A percentile compares a stretch with the other conserved stretches of the same genome.
These are phyloP conservation scores for Rossbeevera mucosa DNA, from an alignment of 768 basidiomycete genomes.

Conservation along the genomic window DNA sequence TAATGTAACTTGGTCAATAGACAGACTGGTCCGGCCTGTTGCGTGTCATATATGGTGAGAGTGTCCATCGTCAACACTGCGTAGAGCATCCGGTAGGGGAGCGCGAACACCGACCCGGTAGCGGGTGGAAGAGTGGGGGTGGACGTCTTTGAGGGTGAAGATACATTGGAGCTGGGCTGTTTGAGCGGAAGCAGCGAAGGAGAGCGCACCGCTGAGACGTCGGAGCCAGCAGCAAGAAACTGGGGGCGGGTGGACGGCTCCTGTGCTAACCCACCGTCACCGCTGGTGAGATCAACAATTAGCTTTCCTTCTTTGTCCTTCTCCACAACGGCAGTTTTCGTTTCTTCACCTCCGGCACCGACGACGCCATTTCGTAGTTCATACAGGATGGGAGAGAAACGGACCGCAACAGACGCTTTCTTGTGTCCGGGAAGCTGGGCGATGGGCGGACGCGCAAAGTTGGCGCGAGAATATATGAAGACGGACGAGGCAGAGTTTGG, in stretches of 20 bases:
- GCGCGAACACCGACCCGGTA: constrained; percentile 68
- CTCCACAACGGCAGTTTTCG: constrained; percentile 61
- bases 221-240: constrained; percentile 6
- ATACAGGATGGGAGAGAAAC: constrained; percentile 90
- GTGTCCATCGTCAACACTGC: constrained; percentile 97
- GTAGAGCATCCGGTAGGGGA: constrained; percentile 92
- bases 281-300: constrained; percentile 55
- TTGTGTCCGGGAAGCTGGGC: constrained; percentile 96
- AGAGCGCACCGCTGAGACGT: constrained; percentile 4
- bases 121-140: constrained; percentile 40
- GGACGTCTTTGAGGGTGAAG: constrained; percentile 21
- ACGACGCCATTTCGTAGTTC: constrained; percentile 69
- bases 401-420: constrained; percentile 90
- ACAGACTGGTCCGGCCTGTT: constrained; percentile 89
- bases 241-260: constrained; percentile 9
- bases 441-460: constrained; percentile 88
- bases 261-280: constrained; percentile 3
- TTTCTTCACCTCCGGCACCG: constrained; percentile 34
- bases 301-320: constrained; percentile 58
- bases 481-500: constrained; percentile 57
- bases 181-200: constrained; percentile 14
- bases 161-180: constrained; percentile 8
- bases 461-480: constrained; percentile 93
- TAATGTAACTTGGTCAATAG: constrained; percentile 93
- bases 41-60: constrained; percentile 92